Evolutionary conservation across 257 asterid species (phyloP).

Genomic region (Haberlea rhodopensis): DNA sequence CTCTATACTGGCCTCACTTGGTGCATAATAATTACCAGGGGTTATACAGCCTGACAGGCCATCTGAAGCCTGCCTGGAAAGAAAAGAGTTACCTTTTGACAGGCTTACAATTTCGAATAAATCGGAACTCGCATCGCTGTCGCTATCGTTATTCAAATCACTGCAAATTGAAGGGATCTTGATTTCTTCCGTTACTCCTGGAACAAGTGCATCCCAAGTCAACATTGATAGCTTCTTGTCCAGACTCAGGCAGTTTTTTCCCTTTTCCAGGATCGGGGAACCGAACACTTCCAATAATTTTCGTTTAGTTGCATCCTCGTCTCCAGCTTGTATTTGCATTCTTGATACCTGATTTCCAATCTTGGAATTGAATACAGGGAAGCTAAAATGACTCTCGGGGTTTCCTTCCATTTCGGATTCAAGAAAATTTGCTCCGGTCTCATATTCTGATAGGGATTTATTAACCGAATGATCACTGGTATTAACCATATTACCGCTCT

Average conservation of each 20-base stretch:
- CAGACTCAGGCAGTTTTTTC: conserved; percentile 28
- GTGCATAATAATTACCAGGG: conserved; percentile 55
- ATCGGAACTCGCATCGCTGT: conserved; percentile 77
- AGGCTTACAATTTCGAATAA: conserved; percentile 86
- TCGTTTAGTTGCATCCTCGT: conserved; percentile 21
- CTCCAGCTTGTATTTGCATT: conserved; percentile 10
- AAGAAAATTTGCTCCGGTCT: not conserved
- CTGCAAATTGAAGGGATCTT: conserved; percentile 39
- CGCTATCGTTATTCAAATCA: conserved; percentile 43
- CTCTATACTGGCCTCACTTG: conserved; percentile 88
- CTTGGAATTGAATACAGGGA: conserved; percentile 31
- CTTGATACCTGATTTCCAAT: conserved; percentile 21
- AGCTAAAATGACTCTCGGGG: conserved; percentile 24
- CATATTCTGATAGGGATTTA: not conserved
- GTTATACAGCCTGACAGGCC: conserved; percentile 33
- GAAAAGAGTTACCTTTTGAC: conserved; percentile 41
- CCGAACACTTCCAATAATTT: conserved; percentile 46
- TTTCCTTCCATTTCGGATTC: not conserved
- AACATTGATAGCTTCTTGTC: conserved; percentile 42
- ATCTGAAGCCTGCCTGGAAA: conserved; percentile 46
- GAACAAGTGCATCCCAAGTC: conserved; percentile 64
- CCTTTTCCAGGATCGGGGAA: conserved; percentile 29
- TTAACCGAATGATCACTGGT: not conserved
- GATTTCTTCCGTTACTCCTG: conserved; percentile 30
- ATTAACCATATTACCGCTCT: not conserved